phyloP scores from a whole-genome alignment of 805 yeast species.

The Kuraishia capsulata region DNA sequence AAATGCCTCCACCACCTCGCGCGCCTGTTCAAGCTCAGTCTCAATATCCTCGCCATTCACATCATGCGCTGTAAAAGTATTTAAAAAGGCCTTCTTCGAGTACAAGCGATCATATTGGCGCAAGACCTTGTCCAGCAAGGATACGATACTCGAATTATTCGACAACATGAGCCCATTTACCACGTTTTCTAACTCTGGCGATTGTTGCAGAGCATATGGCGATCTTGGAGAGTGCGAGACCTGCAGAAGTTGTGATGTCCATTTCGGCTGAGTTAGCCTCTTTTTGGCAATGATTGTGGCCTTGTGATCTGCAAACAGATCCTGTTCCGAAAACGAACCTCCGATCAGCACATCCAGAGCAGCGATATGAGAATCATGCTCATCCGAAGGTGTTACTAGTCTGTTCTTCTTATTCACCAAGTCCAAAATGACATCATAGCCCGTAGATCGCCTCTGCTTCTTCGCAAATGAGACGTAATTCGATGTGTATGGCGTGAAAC shows the following conservation, averaged over 20 bases:
- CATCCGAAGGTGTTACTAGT: conserved; percentile 47
- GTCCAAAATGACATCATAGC: conserved; percentile 79
- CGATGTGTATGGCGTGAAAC: conserved; percentile 70
- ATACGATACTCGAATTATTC: conserved; percentile 69
- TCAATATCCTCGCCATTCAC: conserved; percentile 6
- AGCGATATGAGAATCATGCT: conserved; percentile 50
- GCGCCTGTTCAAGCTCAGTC: conserved; percentile 34
- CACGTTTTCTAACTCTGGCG: conserved; percentile 28
- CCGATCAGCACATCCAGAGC: conserved; percentile 65
- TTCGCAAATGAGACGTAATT: conserved; percentile 50
- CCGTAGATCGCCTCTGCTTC: conserved; percentile 61
- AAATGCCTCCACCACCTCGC: conserved; percentile 38
- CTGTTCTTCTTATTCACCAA: conserved; percentile 69
- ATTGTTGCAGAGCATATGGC: conserved; percentile 31
- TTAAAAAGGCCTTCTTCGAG: conserved; percentile 74
- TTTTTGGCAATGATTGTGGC: conserved; percentile 56
- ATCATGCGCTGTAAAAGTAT: conserved; percentile 41
- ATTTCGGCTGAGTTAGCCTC: conserved; percentile 70
- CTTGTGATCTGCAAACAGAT: conserved; percentile 34
- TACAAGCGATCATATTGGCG: conserved; percentile 75
- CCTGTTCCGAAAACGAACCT: conserved; percentile 15
- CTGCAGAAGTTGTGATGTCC: conserved; percentile 76
- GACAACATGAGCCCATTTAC: conserved; percentile 79
- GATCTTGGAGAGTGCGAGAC: conserved; percentile 70
- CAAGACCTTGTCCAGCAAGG: conserved; percentile 56